A percentile compares a stretch with the other conserved stretches of the same genome.
phyloP scores from a whole-genome alignment of 106 monocot genomes.

The Chionographis japonica region DNA sequence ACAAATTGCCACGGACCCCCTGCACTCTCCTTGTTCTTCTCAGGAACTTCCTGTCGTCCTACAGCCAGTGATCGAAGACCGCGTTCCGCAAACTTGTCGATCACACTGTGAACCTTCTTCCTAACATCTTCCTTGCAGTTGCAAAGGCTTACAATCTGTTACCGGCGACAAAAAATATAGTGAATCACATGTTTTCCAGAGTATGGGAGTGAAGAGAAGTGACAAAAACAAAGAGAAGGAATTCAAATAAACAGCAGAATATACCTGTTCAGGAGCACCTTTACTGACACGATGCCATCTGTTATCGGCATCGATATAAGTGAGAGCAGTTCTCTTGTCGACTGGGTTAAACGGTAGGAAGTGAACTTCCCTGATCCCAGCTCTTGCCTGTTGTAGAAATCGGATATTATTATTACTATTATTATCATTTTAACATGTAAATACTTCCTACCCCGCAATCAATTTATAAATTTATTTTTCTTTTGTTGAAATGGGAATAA shows the following conservation, averaged over 20 bases:
- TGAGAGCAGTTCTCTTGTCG: constrained; percentile 92
- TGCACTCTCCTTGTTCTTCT: constrained; percentile 66
- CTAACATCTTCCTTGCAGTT: constrained; percentile 60
- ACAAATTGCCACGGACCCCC: constrained; percentile 96
- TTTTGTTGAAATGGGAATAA: not conserved
- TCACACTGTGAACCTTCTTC: constrained; percentile 56
- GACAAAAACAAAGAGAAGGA: not conserved
- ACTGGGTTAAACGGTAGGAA: constrained; percentile 97
- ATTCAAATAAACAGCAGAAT: not conserved
- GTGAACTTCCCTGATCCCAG: constrained; percentile 90
- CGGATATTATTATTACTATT: too few species aligned
- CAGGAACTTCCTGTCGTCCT: constrained; percentile 88
- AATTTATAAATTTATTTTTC: too few species aligned
- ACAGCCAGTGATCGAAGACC: constrained; percentile 72
- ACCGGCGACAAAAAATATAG: not conserved
- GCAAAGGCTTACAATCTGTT: constrained; percentile 73
- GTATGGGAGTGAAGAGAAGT: too few species aligned
- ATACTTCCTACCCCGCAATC: too few species aligned
- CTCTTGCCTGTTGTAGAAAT: constrained; percentile 55
- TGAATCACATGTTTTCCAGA: not conserved
- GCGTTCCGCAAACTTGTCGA: constrained; percentile 75
- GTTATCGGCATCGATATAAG: constrained; percentile 73
- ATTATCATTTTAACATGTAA: too few species aligned
- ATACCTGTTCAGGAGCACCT: constrained; percentile 96
- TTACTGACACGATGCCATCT: constrained; percentile 93